Evolutionary conservation across 1,284 basidiomycete genomes (phyloP).

Genomic region (Sanghuangporus baumii): DNA sequence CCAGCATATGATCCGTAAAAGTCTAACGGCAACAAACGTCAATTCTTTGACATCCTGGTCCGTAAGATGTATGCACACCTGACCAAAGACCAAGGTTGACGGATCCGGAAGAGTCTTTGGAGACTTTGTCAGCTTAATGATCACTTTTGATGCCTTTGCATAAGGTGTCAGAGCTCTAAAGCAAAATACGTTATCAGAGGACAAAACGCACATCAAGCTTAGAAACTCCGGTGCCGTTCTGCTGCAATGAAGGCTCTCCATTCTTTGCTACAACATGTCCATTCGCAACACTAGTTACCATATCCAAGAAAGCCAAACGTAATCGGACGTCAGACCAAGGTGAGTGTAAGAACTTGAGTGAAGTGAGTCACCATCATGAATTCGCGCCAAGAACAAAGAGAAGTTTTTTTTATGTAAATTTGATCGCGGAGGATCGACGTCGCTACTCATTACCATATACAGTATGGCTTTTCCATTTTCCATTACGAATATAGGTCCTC

Average conservation of each 20-base stretch:
- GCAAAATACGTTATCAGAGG: neutral
- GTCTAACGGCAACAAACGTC: conserved; percentile 3
- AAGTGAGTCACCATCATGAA: neutral
- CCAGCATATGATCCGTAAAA: conserved; percentile 76
- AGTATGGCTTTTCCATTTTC: too few relatives aligned
- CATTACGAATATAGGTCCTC: too few relatives aligned
- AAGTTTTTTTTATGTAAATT: neutral
- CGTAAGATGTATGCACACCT: conserved; percentile 25
- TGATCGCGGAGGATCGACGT: neutral
- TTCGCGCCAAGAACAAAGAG: neutral
- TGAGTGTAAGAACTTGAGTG: neutral
- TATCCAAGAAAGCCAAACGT: neutral
- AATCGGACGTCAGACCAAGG: neutral
- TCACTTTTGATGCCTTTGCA: conserved; percentile 39
- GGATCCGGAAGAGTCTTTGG: conserved; percentile 36
- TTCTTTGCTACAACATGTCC: neutral
- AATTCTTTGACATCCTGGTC: too few relatives aligned
- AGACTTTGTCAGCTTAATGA: conserved; percentile 30
- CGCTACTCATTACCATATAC: neutral
- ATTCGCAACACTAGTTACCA: neutral
- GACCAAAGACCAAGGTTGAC: conserved; percentile 39
- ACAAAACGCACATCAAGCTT: neutral
- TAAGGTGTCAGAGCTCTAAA: neutral
- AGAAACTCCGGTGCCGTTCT: neutral
- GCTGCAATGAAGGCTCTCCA: neutral